Evolutionary conservation across 139 green algal genomes (phyloP), one percentile per base, ranked within the genome.

Genomic region (Chlorella sp.): DNA sequence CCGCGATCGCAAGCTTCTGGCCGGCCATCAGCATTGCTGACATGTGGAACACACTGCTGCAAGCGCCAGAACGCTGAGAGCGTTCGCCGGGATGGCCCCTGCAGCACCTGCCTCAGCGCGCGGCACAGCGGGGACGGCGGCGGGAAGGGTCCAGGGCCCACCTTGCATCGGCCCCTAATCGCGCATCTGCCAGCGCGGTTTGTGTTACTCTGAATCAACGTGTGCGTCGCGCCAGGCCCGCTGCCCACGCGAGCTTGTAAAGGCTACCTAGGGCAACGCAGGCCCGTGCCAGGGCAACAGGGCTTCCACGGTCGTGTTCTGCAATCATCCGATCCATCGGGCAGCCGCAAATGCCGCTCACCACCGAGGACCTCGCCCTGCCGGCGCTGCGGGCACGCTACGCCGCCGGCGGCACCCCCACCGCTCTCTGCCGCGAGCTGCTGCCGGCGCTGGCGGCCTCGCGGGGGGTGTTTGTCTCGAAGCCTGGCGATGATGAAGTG

Each of bases 391-490:
- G 86, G 3, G 83, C 64, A 1, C 81, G 87, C 16, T 94, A 94
- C 43, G 85, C 91, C 9, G 62, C 36, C 24, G 87, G 87, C 8
- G 51, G 48, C 20, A 90, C 88, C 19, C 92, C 92, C 19, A 86
- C 83, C 3, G 43, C 48, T 14, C 73, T 94, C 8, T 73, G 91
- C 44, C 69, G 46, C 24, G 73, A 73, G 28, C 60, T 94, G 46
- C 84, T 91, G 77, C 86, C 83, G 0, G 72, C 77, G 16, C 73
- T 93, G n/a, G 64, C 79, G 1, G 80, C 80, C 0, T 48, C 84
- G 2, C 24, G 20, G 0, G 81, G 32, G 62, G 78, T 90, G 1
- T 94, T 95, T 81, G 89, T 92, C 7, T 69, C 86, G 40, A 54
- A 90, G 8, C 70, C 76, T 0, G 60, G 64, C 0, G 78, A 88